These are phyloP conservation scores for Claviceps sp. DNA, from an alignment of 2,329 filamentous ascomycete species.

Conservation along the genomic window DNA sequence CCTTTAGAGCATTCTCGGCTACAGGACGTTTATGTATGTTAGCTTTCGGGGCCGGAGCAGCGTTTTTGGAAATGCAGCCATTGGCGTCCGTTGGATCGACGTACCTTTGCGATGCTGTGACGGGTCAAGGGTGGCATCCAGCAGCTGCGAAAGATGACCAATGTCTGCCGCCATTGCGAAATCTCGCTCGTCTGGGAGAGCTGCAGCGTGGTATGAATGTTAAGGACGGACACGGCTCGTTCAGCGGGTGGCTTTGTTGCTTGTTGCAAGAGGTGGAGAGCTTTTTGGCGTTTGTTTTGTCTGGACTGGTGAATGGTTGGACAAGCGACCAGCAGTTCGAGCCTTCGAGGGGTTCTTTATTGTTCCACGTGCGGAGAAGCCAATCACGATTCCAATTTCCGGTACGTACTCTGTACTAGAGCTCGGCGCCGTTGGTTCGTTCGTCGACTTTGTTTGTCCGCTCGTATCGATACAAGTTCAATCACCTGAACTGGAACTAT, in stretches of 20 bases:
- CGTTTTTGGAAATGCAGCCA: constrained; percentile 1
- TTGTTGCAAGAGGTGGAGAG: constrained; percentile 6
- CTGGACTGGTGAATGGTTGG: neutral
- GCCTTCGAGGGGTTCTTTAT: neutral
- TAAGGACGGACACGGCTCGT: neutral
- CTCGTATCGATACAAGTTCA: too few species aligned
- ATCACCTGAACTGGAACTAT: rapidly evolving
- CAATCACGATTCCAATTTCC: too few species aligned
- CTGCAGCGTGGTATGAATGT: constrained; percentile 7
- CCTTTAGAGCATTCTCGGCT: constrained; percentile 73
- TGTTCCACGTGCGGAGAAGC: too few species aligned
- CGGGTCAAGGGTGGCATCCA: constrained; percentile 83
- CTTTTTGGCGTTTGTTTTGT: constrained; percentile 3
- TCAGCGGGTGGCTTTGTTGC: constrained; percentile 5
- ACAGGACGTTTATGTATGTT: constrained; percentile 21
- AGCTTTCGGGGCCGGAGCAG: constrained; percentile 18
- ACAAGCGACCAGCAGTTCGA: neutral
- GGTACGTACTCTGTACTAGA: too few species aligned
- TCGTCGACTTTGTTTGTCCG: too few species aligned
- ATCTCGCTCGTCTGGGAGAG: constrained; percentile 8
- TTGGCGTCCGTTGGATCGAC: constrained; percentile 14
- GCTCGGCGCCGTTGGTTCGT: too few species aligned
- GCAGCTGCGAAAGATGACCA: constrained; percentile 59
- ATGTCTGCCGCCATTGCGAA: constrained; percentile 43
- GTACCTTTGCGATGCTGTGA: constrained; percentile 79